Base-by-base conservation (phyloP, 116 monocot genomes). In the Trichopus zeylanicus region DNA sequence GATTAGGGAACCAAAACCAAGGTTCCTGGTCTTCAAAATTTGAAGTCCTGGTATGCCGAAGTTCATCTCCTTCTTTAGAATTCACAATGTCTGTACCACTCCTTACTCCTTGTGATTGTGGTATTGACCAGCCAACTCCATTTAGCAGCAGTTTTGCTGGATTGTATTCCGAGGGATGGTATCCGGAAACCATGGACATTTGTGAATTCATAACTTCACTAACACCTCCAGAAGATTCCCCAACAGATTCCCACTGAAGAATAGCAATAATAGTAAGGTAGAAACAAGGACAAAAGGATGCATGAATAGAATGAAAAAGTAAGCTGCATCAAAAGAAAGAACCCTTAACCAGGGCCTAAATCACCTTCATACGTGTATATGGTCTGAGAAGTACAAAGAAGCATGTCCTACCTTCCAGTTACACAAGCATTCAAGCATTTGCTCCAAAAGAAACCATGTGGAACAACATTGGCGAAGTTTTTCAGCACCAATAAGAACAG, bases 401-500 rank as follows among this genome's bases (percentile, higher is more conserved):
- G 7, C 29, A 65, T 23, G 25, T 0, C n/a, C 7, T 65, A 87
- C 98, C 80, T 91, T 88, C 92, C 92, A 98, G 61, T 67, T 75
- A 35, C 92, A 75, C 51, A 59, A 55, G 31, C 72, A 79, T 32
- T 76, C 79, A 66, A 98, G 98, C 70, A 79, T 81, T 62, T 85
- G 85, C 79, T 98, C 98, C 71, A 98, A 73, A 59, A 88, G 79
- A 65, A 98, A 83, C 91, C 98, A 98, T 63, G 71, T 78, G 10
- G 85, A 30, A 73, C 92, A 98, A 69, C 70, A 73, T 38, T 88
- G 77, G 19, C 88, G 84, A 49, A 98, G 87, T 64, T 77, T 91
- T 73, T 98, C 92, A 38, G 92, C 82, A 51, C 98, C 92, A 68
- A 98, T 65, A 51, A 91, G 57, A 34, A 73, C 80, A 61, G 82